These are phyloP conservation scores for Wickerhamomyces tratensis DNA, from an alignment of 805 yeast species.

Conservation along the genomic window DNA sequence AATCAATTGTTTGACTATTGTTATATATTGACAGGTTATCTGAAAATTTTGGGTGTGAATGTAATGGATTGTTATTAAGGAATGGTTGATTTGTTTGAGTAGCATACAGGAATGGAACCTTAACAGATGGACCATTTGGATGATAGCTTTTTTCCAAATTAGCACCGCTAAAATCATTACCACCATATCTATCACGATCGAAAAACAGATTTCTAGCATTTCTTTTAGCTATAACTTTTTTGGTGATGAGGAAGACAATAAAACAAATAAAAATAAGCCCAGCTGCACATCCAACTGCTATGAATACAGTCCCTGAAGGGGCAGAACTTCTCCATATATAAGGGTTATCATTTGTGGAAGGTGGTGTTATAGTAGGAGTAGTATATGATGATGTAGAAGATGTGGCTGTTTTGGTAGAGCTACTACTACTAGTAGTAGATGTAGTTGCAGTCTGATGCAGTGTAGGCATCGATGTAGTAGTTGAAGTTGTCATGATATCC, in stretches of 20 bases:
- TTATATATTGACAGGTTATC: too few species aligned
- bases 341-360: conserved; percentile 56
- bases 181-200: conserved; percentile 7
- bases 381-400: conserved; percentile 12
- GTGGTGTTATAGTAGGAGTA: conserved; percentile 33
- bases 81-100: background rate
- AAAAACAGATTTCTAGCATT: conserved; percentile 33
- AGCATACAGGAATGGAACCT: conserved; percentile 10
- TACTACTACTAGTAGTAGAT: background rate
- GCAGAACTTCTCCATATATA: conserved; percentile 38
- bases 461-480: conserved; percentile 1
- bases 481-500: background rate
- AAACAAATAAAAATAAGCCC: conserved; percentile 48
- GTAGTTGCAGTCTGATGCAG: conserved; percentile 6
- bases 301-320: conserved; percentile 76
- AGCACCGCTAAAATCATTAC: conserved; percentile 7
- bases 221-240: conserved; percentile 38
- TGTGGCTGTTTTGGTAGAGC: background rate
- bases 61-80: too few species aligned
- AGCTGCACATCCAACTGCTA: conserved; percentile 65
- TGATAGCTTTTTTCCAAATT: conserved; percentile 10
- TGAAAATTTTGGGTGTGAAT: too few species aligned
- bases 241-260: conserved; percentile 40
- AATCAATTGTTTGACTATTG: background rate
- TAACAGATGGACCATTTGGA: conserved; percentile 4